Percentiles rank a stretch among this genome's conserved stretches.
These are phyloP conservation scores for Populus hybrid DNA, from an alignment of 441 rosid genomes.

Conservation along the genomic window DNA sequence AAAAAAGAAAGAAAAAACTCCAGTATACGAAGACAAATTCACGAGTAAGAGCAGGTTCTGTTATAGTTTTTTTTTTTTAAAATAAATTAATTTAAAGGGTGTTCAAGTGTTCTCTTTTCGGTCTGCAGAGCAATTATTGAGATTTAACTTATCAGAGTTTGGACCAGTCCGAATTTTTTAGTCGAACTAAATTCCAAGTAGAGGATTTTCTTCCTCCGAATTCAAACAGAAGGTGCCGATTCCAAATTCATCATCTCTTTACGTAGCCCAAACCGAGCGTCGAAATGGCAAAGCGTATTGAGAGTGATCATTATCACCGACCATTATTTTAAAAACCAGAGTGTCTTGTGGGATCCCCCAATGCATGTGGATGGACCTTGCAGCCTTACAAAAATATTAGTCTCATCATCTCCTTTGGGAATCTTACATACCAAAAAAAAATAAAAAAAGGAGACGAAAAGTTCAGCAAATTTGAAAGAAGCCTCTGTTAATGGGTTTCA, in stretches of 20 bases:
- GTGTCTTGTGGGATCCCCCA: background rate
- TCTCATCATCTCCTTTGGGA: background rate
- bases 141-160: no score
- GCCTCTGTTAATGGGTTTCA: background rate
- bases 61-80: no score
- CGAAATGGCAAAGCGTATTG: background rate
- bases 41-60: no score
- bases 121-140: no score
- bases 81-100: no score
- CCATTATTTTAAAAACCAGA: background rate
- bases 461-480: background rate
- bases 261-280: background rate
- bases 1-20: no score
- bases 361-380: background rate
- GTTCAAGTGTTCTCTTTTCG: no score
- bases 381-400: background rate
- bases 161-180: no score
- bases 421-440: background rate
- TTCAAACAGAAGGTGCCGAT: no score
- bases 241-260: background rate
- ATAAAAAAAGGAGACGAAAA: background rate
- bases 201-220: background rate
- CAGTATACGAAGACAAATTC: no score
- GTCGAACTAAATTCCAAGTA: background rate
- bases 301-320: background rate